Percentiles rank a stretch among this genome's conserved stretches.
phyloP scores from a whole-genome alignment of 2,329 filamentous ascomycete genomes.

The Calonectria montana region DNA sequence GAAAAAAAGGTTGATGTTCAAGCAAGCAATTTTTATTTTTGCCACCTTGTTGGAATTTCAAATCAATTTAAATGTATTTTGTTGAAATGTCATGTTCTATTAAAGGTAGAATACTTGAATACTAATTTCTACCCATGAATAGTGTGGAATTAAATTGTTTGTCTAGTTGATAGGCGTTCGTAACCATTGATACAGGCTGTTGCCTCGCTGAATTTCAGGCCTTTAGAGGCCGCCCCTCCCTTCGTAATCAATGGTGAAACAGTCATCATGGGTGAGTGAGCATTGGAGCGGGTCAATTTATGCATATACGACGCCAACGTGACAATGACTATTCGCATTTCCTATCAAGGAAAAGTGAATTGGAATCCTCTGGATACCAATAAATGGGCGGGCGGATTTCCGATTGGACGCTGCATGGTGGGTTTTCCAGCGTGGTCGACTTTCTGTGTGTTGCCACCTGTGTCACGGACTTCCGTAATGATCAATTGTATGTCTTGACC shows the following conservation, averaged over 20 bases:
- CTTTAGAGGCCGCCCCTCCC: not conserved
- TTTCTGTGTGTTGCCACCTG: not conserved
- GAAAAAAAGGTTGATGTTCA: too few relatives aligned
- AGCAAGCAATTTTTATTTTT: too few relatives aligned
- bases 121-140: not conserved
- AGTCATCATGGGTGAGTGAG: too few relatives aligned
- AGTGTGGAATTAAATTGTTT: too few relatives aligned
- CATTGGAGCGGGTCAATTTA: not conserved
- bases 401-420: not conserved
- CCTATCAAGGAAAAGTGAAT: not conserved
- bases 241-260: not conserved
- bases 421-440: not conserved
- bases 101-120: not conserved
- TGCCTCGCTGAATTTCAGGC: not conserved
- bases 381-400: not conserved
- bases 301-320: not conserved
- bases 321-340: not conserved
- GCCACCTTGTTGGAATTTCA: too few relatives aligned
- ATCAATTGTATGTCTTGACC: too few relatives aligned
- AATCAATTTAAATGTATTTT: too few relatives aligned
- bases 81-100: too few relatives aligned
- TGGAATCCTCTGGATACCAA: not conserved
- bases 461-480: too few relatives aligned
- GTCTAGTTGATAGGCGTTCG: not conserved
- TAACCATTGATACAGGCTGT: not conserved